A percentile compares a stretch with the other conserved stretches of the same genome.
These are phyloP conservation scores for Magnusiomyces starmeri DNA, from an alignment of 1,139 yeast species.

Conservation along the genomic window DNA sequence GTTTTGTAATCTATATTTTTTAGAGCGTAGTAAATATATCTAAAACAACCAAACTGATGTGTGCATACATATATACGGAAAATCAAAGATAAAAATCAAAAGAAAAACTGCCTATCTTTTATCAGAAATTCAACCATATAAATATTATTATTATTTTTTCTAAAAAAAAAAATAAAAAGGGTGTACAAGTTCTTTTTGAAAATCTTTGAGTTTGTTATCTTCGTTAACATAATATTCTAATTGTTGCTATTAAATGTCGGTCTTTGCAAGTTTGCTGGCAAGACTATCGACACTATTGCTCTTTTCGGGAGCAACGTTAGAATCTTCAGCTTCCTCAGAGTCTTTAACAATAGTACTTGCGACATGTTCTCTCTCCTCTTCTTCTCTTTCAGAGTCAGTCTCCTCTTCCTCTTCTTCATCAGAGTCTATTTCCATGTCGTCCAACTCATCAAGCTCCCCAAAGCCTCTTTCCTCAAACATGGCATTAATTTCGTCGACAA, in stretches of 20 bases:
- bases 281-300: slow-evolving; percentile 50
- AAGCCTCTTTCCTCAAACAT: slow-evolving; percentile 65
- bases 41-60: no score
- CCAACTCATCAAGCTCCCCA: slow-evolving; percentile 85
- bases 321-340: slow-evolving; percentile 41
- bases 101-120: not conserved
- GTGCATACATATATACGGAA: no score
- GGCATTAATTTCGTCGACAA: slow-evolving; percentile 47
- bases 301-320: slow-evolving; percentile 31
- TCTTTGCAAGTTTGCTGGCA: slow-evolving; percentile 50
- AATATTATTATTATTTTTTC: not conserved
- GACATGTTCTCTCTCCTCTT: slow-evolving; percentile 40
- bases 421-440: slow-evolving; percentile 86
- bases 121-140: not conserved
- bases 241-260: slow-evolving; percentile 24
- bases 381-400: slow-evolving; percentile 59
- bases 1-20: no score
- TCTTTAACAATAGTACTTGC: slow-evolving; percentile 24
- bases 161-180: no score
- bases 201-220: no score
- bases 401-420: slow-evolving; percentile 79
- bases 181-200: no score
- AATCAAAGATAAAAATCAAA: not conserved
- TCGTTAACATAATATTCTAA: not conserved
- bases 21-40: no score